Base-by-base conservation (phyloP, 2,329 filamentous ascomycete genomes). In the Gnomoniopsis smithogilvyi region DNA sequence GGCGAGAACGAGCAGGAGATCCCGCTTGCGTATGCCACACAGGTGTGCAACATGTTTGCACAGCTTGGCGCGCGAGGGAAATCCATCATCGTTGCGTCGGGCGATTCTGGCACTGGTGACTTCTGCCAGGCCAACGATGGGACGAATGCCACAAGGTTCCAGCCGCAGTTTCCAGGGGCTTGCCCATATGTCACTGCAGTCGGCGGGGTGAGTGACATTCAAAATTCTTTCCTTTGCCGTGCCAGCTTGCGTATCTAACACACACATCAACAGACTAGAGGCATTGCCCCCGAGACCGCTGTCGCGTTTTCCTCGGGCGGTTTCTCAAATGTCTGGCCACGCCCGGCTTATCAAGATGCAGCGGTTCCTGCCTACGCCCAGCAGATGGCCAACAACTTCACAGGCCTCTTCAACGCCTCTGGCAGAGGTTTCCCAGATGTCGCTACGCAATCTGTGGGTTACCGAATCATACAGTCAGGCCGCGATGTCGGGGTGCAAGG, bases 161-260 rank as follows among this genome's bases (percentile, higher is more conserved):
- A 85, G 33, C 79, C 86, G 1, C 80, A 78, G 6, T 91, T 90
- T 71, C 88, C 88, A 0, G 82, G 81, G 0, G 80, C 81, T 0
- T 91, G 88, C 65, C 88, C 87, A 0, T 91, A 83, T 69, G 81
- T 90, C 8, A 91, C 88, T 0, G 74, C 80, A 2, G 82, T 91
- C 1, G 88, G 88, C 7, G 87, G 82, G 2, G 55, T 58, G 6
- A 52, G 55, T 58, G 19, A 26, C 24, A 11, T n/a, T 17, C n/a
- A 19, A 19, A 3, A 22, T 22, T n/a, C 3, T 49, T 14, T 12
- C 14, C 22, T 6, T 26, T 6, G n/a, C 2, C 4, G 2, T 3
- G 45, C 38, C 46, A 2, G 22, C 36, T n/a, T n/a, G n/a, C n/a
- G n/a, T n/a, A n/a, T n/a, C n/a, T n/a, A n/a, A n/a, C n/a, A n/a